phyloP scores from a whole-genome alignment of 1,284 basidiomycete genomes.

The Vanrija humicola region DNA sequence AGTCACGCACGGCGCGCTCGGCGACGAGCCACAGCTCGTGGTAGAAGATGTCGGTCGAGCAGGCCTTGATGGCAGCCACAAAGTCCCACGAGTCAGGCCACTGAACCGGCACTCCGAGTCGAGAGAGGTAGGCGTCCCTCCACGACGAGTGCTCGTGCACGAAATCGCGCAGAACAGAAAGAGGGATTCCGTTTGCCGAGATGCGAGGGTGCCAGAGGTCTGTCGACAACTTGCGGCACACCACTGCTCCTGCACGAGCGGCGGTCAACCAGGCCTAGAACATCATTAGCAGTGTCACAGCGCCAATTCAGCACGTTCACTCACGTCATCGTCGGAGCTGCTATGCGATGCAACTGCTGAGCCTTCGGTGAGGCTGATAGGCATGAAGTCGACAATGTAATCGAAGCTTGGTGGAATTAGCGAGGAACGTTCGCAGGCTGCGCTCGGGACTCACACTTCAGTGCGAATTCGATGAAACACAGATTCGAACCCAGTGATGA shows the following conservation, averaged over 20 bases:
- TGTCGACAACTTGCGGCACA: slow-evolving; percentile 70
- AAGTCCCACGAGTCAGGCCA: slow-evolving; percentile 86
- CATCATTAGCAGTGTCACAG: background rate
- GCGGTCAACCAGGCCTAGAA: slow-evolving; percentile 52
- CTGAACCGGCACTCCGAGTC: slow-evolving; percentile 76
- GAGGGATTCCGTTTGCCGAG: slow-evolving; percentile 68
- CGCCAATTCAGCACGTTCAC: slow-evolving; percentile 19
- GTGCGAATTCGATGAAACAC: slow-evolving; percentile 62
- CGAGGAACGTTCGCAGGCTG: too few species aligned
- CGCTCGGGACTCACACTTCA: slow-evolving; percentile 15
- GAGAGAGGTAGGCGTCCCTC: slow-evolving; percentile 68
- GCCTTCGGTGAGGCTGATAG: too few species aligned
- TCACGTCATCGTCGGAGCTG: slow-evolving; percentile 50
- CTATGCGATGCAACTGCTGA: too few species aligned
- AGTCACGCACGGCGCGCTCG: slow-evolving; percentile 62
- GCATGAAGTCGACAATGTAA: too few species aligned
- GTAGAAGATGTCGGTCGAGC: slow-evolving; percentile 79
- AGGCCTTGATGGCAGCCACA: slow-evolving; percentile 68
- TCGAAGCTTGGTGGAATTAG: too few species aligned
- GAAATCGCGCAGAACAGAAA: slow-evolving; percentile 60
- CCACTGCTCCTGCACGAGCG: slow-evolving; percentile 71
- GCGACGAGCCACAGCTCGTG: slow-evolving; percentile 71
- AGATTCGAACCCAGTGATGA: slow-evolving; percentile 55
- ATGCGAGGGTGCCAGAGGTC: slow-evolving; percentile 72
- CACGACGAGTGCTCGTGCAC: slow-evolving; percentile 64